Percentiles rank a stretch among this genome's conserved stretches.
Evolutionary conservation across 2,329 filamentous ascomycete genomes (phyloP).

Genomic region (Hansfordia pulvinata): DNA sequence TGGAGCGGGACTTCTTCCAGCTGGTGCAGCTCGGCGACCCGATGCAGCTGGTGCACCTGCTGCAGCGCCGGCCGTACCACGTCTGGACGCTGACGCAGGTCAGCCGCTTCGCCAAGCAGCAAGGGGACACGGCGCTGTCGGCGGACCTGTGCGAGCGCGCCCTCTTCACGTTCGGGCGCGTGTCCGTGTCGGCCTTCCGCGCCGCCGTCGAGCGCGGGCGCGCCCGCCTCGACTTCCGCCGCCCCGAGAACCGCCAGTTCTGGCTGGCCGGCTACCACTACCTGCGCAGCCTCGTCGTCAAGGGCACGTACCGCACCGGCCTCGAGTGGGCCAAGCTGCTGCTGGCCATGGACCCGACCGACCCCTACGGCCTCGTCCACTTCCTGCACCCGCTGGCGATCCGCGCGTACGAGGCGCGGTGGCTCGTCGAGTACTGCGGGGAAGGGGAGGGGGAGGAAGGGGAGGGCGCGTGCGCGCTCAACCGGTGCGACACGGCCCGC

Average conservation of each 20-base stretch:
- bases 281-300: slow-evolving; percentile 70
- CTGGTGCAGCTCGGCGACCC: slow-evolving; percentile 78
- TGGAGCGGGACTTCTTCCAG: slow-evolving; percentile 64
- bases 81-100: slow-evolving; percentile 90
- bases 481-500: slow-evolving; percentile 18
- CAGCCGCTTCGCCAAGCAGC: slow-evolving; percentile 81
- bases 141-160: slow-evolving; percentile 83
- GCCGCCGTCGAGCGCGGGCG: slow-evolving; percentile 63
- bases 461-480: slow-evolving; percentile 31
- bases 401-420: slow-evolving; percentile 62
- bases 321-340: slow-evolving; percentile 89
- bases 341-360: slow-evolving; percentile 57
- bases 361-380: slow-evolving; percentile 74
- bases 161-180: slow-evolving; percentile 85
- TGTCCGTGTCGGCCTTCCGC: slow-evolving; percentile 71
- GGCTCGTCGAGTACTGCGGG: slow-evolving; percentile 61
- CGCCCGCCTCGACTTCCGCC: slow-evolving; percentile 66
- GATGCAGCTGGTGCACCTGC: slow-evolving; percentile 63
- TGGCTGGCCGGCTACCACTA: slow-evolving; percentile 87
- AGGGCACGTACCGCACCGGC: slow-evolving; percentile 87
- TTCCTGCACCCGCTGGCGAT: slow-evolving; percentile 75
- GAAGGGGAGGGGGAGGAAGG: too few species aligned
- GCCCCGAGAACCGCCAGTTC: slow-evolving; percentile 82
- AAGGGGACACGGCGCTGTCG: slow-evolving; percentile 74
- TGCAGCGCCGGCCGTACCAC: slow-evolving; percentile 73